phyloP scores from a whole-genome alignment of 2,329 filamentous ascomycete species.

The Fusarium verrucosum region DNA sequence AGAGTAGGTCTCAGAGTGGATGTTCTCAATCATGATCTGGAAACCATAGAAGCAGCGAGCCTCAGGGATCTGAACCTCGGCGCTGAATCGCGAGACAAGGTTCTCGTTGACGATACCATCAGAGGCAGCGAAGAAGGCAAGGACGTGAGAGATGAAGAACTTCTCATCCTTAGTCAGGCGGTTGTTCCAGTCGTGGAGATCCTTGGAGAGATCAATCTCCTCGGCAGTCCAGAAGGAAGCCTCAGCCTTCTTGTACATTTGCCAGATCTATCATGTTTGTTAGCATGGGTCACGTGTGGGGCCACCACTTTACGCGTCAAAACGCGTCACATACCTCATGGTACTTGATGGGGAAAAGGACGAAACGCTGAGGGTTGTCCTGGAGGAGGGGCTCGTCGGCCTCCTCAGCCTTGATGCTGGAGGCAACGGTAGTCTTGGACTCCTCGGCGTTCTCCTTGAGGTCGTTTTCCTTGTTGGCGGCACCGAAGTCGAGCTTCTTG shows the following conservation, averaged over 20 bases:
- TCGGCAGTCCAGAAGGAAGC: slow-evolving; percentile 99
- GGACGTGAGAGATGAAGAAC: slow-evolving; percentile 97
- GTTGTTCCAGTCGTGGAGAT: slow-evolving; percentile 99
- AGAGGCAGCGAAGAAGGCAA: slow-evolving; percentile 98
- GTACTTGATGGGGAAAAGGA: slow-evolving; percentile 99
- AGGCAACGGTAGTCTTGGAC: slow-evolving; percentile 51
- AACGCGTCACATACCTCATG: slow-evolving; percentile 83
- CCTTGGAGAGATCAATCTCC: slow-evolving; percentile 99
- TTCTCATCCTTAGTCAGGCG: slow-evolving; percentile 95
- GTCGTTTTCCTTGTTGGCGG: slow-evolving; percentile 83
- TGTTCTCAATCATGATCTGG: slow-evolving; percentile 99
- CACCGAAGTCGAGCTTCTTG: slow-evolving; percentile 86
- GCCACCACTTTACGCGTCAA: slow-evolving; percentile 74
- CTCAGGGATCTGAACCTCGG: slow-evolving; percentile 96
- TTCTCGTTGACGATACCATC: slow-evolving; percentile 99
- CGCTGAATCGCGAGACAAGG: slow-evolving; percentile 95
- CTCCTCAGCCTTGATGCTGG: slow-evolving; percentile 73
- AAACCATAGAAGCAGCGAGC: slow-evolving; percentile 99
- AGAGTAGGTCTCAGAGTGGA: slow-evolving; percentile 99
- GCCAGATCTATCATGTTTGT: slow-evolving; percentile 81
- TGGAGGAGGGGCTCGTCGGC: slow-evolving; percentile 88
- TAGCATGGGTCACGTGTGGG: slow-evolving; percentile 47
- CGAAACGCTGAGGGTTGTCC: slow-evolving; percentile 96
- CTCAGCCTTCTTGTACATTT: slow-evolving; percentile 99
- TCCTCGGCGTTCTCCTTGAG: slow-evolving; percentile 67